Evolutionary conservation across 2,329 filamentous ascomycete genomes (phyloP), one percentile per base, ranked within the genome.

Genomic region (Remersonia thermophila): DNA sequence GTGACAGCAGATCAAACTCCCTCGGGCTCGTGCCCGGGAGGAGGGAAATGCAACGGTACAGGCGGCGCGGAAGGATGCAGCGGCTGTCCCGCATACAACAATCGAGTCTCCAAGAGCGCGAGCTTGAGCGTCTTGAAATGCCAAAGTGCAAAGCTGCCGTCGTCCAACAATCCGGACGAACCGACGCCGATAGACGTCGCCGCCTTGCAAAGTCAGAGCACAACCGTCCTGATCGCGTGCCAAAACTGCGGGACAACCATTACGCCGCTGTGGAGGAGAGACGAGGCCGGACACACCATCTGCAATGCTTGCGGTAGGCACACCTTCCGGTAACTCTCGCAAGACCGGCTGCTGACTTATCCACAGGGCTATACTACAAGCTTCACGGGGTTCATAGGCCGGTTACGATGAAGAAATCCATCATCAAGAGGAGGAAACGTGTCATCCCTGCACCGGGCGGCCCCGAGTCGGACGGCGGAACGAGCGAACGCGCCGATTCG

Each of bases 231-330:
- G 15, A 86, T 93, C 46, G 87, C 91, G 10, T 98, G 91, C 49
- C 87, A 96, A 55, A 98, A 98, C 52, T 98, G 91, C 57, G 83
- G 80, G 20, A 98, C 91, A 10, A 96, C 91, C 0, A 89, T 96
- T 37, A 98, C 91, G 29, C 91, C 91, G 11, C 67, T 98, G 11
- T 98, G 91, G 91, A 74, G 91, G 53, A 73, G 91, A 51, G 91
- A 96, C 54, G 89, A 94, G 58, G 79, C 80, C 48, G 91, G 91
- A 2, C 87, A 95, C 60, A 93, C 89, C 4, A 98, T 98, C 45
- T 98, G 91, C 65, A 98, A 98, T 59, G 91, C 91, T 35, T 98
- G 91, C 64, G 91, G 86, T 93, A 71, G 55, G 80, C 71, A n/a
- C 27, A 13, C 17, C 17, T 6, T 37, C 8, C 7, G 10, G n/a